Base-by-base conservation (phyloP, 257 asterid genomes). In the Buddleja alternifolia region DNA sequence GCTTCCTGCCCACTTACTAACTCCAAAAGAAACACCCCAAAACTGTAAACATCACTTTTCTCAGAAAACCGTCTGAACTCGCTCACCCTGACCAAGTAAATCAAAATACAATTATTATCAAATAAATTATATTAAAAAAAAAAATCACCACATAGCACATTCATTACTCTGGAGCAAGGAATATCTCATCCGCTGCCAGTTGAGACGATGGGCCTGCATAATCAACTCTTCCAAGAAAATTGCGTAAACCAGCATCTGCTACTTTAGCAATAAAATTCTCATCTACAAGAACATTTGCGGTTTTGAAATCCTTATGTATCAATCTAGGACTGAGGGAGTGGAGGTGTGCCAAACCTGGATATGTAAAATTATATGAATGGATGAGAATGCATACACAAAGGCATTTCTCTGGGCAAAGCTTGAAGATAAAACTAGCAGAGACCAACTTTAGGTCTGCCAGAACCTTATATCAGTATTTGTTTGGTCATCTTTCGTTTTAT, bases 221-320 rank as follows among this genome's bases (percentile, higher is more conserved):
- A 68, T 91, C 96, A 69, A 83, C 81, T 82, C 89, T 81, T 66
- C 96, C 91, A 63, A 91, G 97, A 79, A 91, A 91, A 80, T 91
- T 88, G 77, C 90, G 91, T 48, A 88, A 50, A 67, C 97, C 97
- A 23, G 97, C 96, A 83, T 91, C 97, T 23, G 97, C 97, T 69
- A 88, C 95, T 79, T 91, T 91, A 45, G 97, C 93, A 23, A 82
- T 82, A 82, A 91, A 88, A 77, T 86, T 82, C 89, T 91, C 97
- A 69, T 91, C 97, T 59, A 91, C 97, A 15, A 91, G 97, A 73
- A 91, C 97, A 72, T 91, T 91, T 69, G 85, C 85, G 48, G 97
- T 91, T 75, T 91, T 91, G 83, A 91, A 91, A 78, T 91, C 97
- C 85, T 91, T 91, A 62, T 88, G 97, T 77, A 86, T 80, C 80